Evolutionary conservation across 23 red algal species (phyloP).

Genomic region (Gracilaria domingensis): DNA sequence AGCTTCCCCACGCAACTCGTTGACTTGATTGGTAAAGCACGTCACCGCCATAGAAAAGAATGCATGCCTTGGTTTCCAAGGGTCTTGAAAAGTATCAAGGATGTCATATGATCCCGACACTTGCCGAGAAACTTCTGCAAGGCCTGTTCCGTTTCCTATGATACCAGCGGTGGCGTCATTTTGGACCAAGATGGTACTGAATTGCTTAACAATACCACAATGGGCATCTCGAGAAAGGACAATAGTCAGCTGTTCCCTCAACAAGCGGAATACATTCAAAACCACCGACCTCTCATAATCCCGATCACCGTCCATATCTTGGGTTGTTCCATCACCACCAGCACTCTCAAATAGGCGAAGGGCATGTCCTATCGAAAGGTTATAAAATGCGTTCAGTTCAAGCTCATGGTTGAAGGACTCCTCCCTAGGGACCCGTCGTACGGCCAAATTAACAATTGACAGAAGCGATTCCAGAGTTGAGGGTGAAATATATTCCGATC

Average conservation of each 20-base stretch:
- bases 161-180: constrained; percentile 16
- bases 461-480: constrained; percentile 34
- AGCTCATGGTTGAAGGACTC: constrained; percentile 54
- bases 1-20: constrained; percentile 37
- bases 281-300: constrained; percentile 28
- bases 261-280: constrained; percentile 19
- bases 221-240: constrained; percentile 55
- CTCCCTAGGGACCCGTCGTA: constrained; percentile 37
- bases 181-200: constrained; percentile 22
- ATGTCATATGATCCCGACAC: constrained; percentile 24
- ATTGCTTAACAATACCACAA: constrained; percentile 38
- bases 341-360: constrained; percentile 11
- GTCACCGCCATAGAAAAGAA: constrained; percentile 55
- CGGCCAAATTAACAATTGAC: constrained; percentile 60
- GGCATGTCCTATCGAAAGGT: constrained; percentile 49
- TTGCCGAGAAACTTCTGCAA: neutral
- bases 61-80: constrained; percentile 38
- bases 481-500: constrained; percentile 23
- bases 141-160: neutral
- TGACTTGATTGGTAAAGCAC: constrained; percentile 39
- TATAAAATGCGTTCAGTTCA: constrained; percentile 65
- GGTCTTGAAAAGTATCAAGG: constrained; percentile 19
- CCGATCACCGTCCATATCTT: neutral
- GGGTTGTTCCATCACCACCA: neutral
- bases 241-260: constrained; percentile 35